Conservation (phyloP, 1,284 basidiomycete species). For the Fomitopsis betulina region DNA sequence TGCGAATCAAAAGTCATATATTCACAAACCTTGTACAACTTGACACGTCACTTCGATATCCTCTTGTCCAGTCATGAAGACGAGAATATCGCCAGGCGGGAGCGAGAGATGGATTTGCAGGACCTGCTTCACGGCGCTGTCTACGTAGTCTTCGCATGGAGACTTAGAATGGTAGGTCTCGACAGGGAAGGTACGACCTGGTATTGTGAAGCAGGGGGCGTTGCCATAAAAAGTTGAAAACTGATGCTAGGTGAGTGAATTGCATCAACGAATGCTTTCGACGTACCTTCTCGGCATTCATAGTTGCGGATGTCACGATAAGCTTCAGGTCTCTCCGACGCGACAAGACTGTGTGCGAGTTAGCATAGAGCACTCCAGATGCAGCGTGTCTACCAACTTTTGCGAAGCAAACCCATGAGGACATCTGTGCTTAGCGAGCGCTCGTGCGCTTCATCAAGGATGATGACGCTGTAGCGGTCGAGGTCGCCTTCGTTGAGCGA, state of each 20-base stretch:
- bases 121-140: constrained; percentile 96
- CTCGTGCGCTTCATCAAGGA: constrained; percentile 97
- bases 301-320: constrained; percentile 97
- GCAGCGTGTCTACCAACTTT: constrained; percentile 55
- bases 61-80: constrained; percentile 99
- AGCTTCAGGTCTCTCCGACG: constrained; percentile 90
- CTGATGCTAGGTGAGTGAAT: constrained; percentile 32
- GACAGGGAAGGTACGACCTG: constrained; percentile 97
- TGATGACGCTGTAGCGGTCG: constrained; percentile 93
- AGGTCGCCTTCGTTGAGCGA: constrained; percentile 95
- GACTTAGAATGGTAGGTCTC: constrained; percentile 95
- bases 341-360: constrained; percentile 66
- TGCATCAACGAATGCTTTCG: not conserved
- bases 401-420: constrained; percentile 90
- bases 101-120: constrained; percentile 93
- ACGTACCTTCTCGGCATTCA: constrained; percentile 94
- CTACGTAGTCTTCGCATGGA: constrained; percentile 98
- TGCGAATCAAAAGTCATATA: not conserved
- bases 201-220: constrained; percentile 95
- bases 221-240: constrained; percentile 95
- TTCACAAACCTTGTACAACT: constrained; percentile 76
- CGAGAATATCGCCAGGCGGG: constrained; percentile 93
- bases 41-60: constrained; percentile 96
- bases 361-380: not conserved
- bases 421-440: constrained; percentile 95